Conservation (phyloP, 768 basidiomycete species). For the Xerocomus potaroensis region DNA sequence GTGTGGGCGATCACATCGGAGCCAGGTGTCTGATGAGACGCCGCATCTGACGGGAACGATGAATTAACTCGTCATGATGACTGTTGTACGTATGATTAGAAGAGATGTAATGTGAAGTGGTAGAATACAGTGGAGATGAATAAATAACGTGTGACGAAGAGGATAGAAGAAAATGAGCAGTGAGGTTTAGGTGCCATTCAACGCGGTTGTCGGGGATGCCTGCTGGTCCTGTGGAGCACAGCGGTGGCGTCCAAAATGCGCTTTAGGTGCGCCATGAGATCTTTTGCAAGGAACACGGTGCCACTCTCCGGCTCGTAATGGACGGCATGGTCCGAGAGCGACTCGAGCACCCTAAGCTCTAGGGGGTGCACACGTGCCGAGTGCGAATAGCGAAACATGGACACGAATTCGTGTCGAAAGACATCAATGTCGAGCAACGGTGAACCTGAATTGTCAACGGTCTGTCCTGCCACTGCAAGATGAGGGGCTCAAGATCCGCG, state of each 20-base stretch:
- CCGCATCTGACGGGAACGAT: neutral
- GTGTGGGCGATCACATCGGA: constrained; percentile 1
- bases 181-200: neutral
- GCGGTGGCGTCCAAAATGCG: constrained; percentile 27
- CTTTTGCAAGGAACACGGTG: constrained; percentile 55
- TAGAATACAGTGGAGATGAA: constrained; percentile 17
- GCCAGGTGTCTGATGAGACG: constrained; percentile 6
- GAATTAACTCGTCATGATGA: neutral
- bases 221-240: constrained; percentile 11
- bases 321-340: constrained; percentile 43
- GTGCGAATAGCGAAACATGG: constrained; percentile 57
- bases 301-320: constrained; percentile 57
- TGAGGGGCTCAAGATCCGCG: neutral
- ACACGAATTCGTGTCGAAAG: constrained; percentile 53
- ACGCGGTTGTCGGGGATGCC: constrained; percentile 7
- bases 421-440: constrained; percentile 22
- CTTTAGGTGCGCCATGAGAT: constrained; percentile 30
- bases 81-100: neutral
- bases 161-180: too few species aligned
- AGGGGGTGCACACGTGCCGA: constrained; percentile 36
- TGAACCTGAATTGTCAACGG: constrained; percentile 13
- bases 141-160: constrained; percentile 5
- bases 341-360: constrained; percentile 47
- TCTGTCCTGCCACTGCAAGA: constrained; percentile 15
- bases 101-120: constrained; percentile 1